Base-by-base conservation (phyloP, 495 filamentous ascomycete genomes). In the Aspergillus haitiensis region DNA sequence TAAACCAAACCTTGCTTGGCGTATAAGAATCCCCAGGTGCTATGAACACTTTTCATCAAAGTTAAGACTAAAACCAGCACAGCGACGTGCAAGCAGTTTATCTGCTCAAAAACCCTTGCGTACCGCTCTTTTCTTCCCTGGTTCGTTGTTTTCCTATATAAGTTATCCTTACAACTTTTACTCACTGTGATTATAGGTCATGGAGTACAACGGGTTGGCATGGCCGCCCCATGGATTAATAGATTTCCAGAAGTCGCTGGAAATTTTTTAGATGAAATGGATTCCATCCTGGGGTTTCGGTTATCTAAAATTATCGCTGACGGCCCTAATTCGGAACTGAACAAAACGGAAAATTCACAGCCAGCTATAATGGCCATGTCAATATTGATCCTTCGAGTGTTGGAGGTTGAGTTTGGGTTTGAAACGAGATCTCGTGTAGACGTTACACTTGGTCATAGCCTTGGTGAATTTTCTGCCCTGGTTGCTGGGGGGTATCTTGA, bases 341-440 rank as follows among this genome's bases (percentile, higher is more conserved):
- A 90, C 39, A 81, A 83, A 50, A 97, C 94, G 11, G 84, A 87
- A 58, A 91, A 96, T 67, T 88, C 94, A 9, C 94, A 98, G 72
- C 94, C 94, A 0, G 93, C 94, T 49, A 94, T 98, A 71, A 93
- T 98, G 88, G 90, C 93, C 12, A 91, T 91, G 6, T 95, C 90
- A 27, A 83, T 98, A 65, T 78, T 96, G 27, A 96, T 97, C 62
- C 84, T 97, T 36, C 87, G 91, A 49, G 88, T 98, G 56, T 82
- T 98, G 52, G 91, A 98, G 72, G 71, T 84, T 36, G 88, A 96
- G 48, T 97, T 92, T 63, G 87, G 81, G 12, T 96, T 98, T 72
- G 74, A 85, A 46, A 82, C 83, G 7, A 70, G 75, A 8, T 83
- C 89, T 34, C 75, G 87, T 16, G 84, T 88, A 3, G 89, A 96